Evolutionary conservation across 1,284 basidiomycete genomes (phyloP).

Genomic region (Ustilago nuda): DNA sequence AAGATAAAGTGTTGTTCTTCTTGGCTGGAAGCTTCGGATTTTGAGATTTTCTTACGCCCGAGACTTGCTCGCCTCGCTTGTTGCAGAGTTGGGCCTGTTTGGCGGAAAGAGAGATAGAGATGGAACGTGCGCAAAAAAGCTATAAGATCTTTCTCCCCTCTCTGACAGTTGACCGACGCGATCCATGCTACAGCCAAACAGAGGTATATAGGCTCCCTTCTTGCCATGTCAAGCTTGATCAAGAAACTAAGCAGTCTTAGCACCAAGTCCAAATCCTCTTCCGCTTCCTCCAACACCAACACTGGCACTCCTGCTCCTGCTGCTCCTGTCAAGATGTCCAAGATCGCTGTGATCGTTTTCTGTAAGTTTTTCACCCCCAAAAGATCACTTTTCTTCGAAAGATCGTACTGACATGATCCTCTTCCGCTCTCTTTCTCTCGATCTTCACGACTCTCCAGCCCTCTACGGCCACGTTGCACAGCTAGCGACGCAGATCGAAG

Average conservation of each 20-base stretch:
- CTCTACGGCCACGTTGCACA: constrained; percentile 64
- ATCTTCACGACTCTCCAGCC: background rate
- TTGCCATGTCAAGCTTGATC: constrained; percentile 37
- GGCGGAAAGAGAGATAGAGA: background rate
- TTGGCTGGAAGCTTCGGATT: background rate
- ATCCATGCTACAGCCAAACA: background rate
- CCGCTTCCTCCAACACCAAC: constrained; percentile 26
- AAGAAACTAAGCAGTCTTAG: constrained; percentile 42
- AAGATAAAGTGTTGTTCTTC: too few relatives aligned
- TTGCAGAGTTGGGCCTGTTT: background rate
- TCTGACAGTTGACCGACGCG: background rate
- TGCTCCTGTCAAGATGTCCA: constrained; percentile 48
- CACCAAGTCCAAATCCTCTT: constrained; percentile 44
- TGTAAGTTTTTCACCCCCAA: constrained; percentile 5
- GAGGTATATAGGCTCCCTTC: background rate
- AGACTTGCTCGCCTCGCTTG: background rate
- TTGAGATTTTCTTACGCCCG: background rate
- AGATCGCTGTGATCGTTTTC: constrained; percentile 56
- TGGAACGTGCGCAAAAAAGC: background rate
- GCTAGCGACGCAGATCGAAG: constrained; percentile 84
- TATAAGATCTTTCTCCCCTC: background rate
- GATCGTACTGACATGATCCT: background rate
- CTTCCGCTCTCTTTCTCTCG: background rate
- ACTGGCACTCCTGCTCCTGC: constrained; percentile 16
- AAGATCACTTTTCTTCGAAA: background rate